Base-by-base conservation (phyloP, 192 early-diverging fungal genomes). In the Coemansia sp. region DNA sequence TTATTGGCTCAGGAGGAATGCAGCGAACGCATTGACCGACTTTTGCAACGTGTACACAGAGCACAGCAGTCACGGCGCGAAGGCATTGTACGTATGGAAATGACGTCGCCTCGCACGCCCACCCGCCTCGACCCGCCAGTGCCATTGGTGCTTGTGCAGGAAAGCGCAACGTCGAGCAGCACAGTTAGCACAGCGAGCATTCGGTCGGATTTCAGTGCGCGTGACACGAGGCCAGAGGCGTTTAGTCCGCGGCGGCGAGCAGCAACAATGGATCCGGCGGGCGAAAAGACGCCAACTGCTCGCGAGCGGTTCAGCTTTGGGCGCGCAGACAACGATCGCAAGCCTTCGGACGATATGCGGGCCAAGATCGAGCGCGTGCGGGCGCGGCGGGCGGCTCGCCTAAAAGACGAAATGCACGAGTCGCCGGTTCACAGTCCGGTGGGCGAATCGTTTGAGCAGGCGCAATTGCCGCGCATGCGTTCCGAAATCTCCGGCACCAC, bases 31-130 rank as follows among this genome's bases (percentile, higher is more conserved):
- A 68, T 79, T 9, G 76, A 79, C 13, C 39, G 61, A 16, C 63
- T 79, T 32, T 38, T 79, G 12, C 63, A 73, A 57, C 49, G 57
- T 3, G 76, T 79, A 27, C 71, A 69, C 22, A 41, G 73, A 16
- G 67, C 64, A 3, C 55, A 49, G 4, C 59, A 64, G 53, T 54
- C 66, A 20, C 22, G 69, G 18, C 43, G 39, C 12, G 69, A 53
- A 23, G 51, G 51, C 22, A 19, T 24, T 8, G 24, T 53, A 19
- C 51, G 51, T 11, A 53, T 53, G 51, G 51, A 53, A 22, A 18
- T 53, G 18, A 26, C 51, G 14, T 53, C 71, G 47, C 71, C 76
- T 2, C 55, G 43, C 23, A 48, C 73, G 43, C 63, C 67, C 1
- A 73, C 66, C 24, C 68, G 74, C 4, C 59, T 77, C 10, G 74